Evolutionary conservation across 768 basidiomycete species (phyloP).

Genomic region (Xerocomellus dryophilus): DNA sequence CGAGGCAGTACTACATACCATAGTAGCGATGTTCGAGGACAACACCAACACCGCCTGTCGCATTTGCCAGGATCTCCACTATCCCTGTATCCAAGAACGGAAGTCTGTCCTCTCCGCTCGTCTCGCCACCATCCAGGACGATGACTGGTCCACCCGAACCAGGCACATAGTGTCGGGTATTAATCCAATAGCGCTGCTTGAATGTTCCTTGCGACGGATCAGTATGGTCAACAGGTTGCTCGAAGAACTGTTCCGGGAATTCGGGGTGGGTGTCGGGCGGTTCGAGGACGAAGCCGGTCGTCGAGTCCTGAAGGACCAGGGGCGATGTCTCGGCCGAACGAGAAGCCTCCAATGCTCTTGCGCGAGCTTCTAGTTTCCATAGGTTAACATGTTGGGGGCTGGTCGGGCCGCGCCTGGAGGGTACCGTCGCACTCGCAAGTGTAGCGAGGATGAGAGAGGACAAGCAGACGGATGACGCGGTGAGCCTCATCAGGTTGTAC

Average conservation of each 20-base stretch:
- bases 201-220: constrained; percentile 59
- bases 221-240: constrained; percentile 86
- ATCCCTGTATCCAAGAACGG: constrained; percentile 71
- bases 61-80: constrained; percentile 77
- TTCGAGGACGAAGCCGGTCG: constrained; percentile 11
- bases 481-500: constrained; percentile 17
- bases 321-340: constrained; percentile 9
- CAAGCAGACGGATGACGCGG: constrained; percentile 9
- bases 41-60: constrained; percentile 84
- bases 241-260: constrained; percentile 67
- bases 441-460: constrained; percentile 7
- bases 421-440: constrained; percentile 9
- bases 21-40: constrained; percentile 95
- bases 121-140: constrained; percentile 92
- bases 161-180: constrained; percentile 71
- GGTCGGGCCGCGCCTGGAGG: constrained; percentile 16
- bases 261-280: constrained; percentile 27
- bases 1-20: constrained; percentile 40
- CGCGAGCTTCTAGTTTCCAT: constrained; percentile 47
- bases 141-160: constrained; percentile 78
- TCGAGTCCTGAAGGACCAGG: constrained; percentile 24
- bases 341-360: constrained; percentile 15
- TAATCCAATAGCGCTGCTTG: constrained; percentile 91
- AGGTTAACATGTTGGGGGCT: constrained; percentile 65
- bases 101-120: constrained; percentile 67